Conservation (phyloP, 2,329 filamentous ascomycete species). For the Mycosphaerelloides madeirae region DNA sequence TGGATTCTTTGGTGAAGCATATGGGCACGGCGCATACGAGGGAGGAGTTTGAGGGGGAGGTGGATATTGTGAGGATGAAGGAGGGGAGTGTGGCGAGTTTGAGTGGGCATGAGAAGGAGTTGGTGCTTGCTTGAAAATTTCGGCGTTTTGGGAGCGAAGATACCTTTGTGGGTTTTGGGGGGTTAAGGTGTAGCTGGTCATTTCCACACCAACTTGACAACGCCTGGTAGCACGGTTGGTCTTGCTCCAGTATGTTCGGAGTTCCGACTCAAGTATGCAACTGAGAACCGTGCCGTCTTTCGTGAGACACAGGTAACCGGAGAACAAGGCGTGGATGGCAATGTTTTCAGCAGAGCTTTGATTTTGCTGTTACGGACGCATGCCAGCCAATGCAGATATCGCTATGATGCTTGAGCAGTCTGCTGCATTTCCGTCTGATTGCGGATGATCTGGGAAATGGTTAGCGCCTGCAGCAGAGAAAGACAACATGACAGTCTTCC, state of each 20-base stretch:
- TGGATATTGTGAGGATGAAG: constrained; percentile 21
- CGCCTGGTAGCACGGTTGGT: too few species aligned
- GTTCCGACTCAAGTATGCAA: too few species aligned
- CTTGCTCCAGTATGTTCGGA: too few species aligned
- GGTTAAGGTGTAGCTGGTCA: too few species aligned
- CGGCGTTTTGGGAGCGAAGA: background rate
- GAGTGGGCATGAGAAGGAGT: constrained; percentile 11
- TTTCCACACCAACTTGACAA: too few species aligned
- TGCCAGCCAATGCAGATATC: background rate
- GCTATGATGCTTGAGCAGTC: too few species aligned
- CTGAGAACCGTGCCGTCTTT: too few species aligned
- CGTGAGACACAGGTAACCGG: too few species aligned
- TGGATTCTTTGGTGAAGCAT: constrained; percentile 24
- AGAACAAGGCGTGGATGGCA: too few species aligned
- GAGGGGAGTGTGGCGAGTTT: constrained; percentile 11
- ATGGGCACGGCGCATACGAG: constrained; percentile 19
- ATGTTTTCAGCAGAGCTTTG: too few species aligned
- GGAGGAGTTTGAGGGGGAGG: constrained; percentile 23
- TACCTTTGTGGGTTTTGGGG: background rate
- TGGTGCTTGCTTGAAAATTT: constrained; percentile 16
- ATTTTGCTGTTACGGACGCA: background rate
- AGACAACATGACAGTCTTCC: background rate
- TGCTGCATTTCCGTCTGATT: too few species aligned
- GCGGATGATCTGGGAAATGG: constrained; percentile 4
- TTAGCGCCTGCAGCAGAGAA: background rate